phyloP scores from a whole-genome alignment of 805 yeast genomes.

The Lipomyces sp. region DNA sequence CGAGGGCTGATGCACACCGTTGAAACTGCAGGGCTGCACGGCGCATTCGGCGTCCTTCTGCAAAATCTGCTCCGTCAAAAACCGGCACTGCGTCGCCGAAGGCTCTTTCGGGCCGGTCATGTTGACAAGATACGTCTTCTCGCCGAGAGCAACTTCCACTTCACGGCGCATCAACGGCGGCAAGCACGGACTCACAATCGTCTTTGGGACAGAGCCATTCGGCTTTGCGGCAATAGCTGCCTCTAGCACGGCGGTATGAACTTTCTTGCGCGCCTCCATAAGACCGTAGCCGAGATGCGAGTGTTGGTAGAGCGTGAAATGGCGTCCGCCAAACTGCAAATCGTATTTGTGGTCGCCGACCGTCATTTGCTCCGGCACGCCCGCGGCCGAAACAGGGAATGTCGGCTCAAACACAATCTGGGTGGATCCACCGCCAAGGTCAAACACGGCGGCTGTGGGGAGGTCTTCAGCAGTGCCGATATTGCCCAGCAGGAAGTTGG shows the following conservation, averaged over 20 bases:
- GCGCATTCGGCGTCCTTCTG: constrained; percentile 79
- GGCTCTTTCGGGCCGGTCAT: constrained; percentile 62
- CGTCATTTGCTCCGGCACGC: constrained; percentile 57
- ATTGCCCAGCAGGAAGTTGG: constrained; percentile 89
- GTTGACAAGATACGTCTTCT: constrained; percentile 46
- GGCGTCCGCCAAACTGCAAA: constrained; percentile 74
- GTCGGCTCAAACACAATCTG: constrained; percentile 97
- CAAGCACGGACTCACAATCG: constrained; percentile 76
- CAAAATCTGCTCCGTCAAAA: constrained; percentile 73
- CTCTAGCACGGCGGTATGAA: constrained; percentile 64
- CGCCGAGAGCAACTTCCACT: constrained; percentile 54
- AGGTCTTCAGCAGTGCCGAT: constrained; percentile 71
- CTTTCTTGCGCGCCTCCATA: constrained; percentile 86
- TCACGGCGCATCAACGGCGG: constrained; percentile 68
- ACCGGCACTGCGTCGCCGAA: constrained; percentile 83
- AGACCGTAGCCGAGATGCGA: constrained; percentile 95
- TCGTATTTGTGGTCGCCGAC: constrained; percentile 88
- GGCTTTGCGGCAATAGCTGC: constrained; percentile 29
- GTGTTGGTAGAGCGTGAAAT: constrained; percentile 82
- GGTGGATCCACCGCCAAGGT: constrained; percentile 97
- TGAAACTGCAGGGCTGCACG: constrained; percentile 84
- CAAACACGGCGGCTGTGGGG: constrained; percentile 96
- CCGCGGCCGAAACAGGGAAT: constrained; percentile 41
- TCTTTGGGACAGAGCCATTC: constrained; percentile 9
- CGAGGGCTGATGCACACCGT: constrained; percentile 96